Base-by-base conservation (phyloP, 2,329 filamentous ascomycete species). In the Ophiostoma ulmi region DNA sequence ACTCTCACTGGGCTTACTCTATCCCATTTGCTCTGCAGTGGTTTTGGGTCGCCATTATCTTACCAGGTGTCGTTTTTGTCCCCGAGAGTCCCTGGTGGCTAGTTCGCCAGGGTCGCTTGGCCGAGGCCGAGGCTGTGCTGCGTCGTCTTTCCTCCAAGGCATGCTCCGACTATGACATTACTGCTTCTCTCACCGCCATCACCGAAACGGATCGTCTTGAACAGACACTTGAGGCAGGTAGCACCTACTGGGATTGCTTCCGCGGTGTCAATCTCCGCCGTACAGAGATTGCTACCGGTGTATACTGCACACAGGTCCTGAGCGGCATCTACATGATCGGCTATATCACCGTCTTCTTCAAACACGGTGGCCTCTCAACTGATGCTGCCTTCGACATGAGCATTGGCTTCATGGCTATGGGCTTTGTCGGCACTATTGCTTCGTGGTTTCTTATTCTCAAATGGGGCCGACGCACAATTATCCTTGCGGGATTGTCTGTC, bases 241-340 rank as follows among this genome's bases (percentile, higher is more conserved):
- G 83, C 67, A 83, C 80, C 0, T 87, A 87, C 72, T 22, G 77
- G 44, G 85, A 87, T 73, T 85, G 84, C 69, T 81, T 87, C 75
- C 81, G 78, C 68, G 83, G 83, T 1, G 80, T 80, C 38, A 84
- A 85, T 72, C 76, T 82, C 38, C 80, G 84, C 35, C 82, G 85
- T 52, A 87, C 85, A 0, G 84, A 86, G 76, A 86, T 87, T 55
- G 81, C 84, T 6, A 81, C 82, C 72, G 88, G 88, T 77, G 86
- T 88, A 7, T 90, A 88, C 80, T 84, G 86, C 3, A 88, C 88
- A 3, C 88, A 91, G 75, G 88, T 89, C 26, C 79, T 90, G 1
- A 86, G 84, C 69, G 88, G 88, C 35, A 87, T 88, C 73, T 87
- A 88, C 17, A 85, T 90, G 73, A 87, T 88, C 67, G 86, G 86